Evolutionary conservation across 192 early-diverging fungal species (phyloP).

Genomic region (Backusella tarrabulga): DNA sequence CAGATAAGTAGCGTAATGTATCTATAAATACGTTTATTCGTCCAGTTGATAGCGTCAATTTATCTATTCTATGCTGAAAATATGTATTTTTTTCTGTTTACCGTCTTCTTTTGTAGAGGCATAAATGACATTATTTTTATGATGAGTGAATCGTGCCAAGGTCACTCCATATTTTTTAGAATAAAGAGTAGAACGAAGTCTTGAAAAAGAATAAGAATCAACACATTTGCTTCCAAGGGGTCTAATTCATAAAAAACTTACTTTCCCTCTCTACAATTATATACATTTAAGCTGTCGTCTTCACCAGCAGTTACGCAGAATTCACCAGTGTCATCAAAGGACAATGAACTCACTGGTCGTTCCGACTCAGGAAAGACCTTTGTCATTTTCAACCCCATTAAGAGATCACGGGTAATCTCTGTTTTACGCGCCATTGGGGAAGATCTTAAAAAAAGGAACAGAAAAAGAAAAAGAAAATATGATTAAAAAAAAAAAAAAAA

Average conservation of each 20-base stretch:
- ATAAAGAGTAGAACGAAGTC: constrained; percentile 68
- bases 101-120: constrained; percentile 94
- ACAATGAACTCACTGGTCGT: constrained; percentile 71
- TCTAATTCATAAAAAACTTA: constrained; percentile 40
- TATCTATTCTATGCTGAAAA: background rate
- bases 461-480: background rate
- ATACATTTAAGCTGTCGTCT: constrained; percentile 88
- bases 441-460: background rate
- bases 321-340: constrained; percentile 77
- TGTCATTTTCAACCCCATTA: constrained; percentile 44
- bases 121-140: constrained; percentile 75
- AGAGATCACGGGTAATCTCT: constrained; percentile 33
- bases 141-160: constrained; percentile 86
- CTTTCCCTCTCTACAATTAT: constrained; percentile 79
- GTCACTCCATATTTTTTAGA: constrained; percentile 97
- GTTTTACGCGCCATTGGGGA: background rate
- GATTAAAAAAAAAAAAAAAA: background rate
- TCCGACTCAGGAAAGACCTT: constrained; percentile 82
- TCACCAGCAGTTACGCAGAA: constrained; percentile 75
- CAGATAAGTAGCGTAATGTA: constrained; percentile 87
- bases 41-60: background rate
- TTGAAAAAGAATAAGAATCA: constrained; percentile 18
- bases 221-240: background rate
- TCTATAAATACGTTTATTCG: constrained; percentile 46
- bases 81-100: constrained; percentile 24